phyloP scores from a whole-genome alignment of 257 asterid genomes.

The Scutellaria galericulata region DNA sequence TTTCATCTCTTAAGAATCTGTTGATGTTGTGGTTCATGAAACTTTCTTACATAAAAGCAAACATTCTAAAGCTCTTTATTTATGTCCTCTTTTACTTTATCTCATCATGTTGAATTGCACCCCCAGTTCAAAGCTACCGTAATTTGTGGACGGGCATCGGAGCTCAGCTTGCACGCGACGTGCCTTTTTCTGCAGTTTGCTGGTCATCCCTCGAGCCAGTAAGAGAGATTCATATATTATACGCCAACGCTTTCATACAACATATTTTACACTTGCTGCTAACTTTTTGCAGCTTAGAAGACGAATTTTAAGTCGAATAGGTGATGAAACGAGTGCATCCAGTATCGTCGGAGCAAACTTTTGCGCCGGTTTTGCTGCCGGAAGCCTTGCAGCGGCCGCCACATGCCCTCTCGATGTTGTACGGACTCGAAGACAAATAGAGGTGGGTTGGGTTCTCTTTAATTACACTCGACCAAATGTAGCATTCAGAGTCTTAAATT shows the following conservation, averaged over 20 bases:
- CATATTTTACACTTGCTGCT: conserved; percentile 28
- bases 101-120: conserved; percentile 1
- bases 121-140: conserved; percentile 72
- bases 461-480: too few relatives aligned
- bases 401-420: conserved; percentile 90
- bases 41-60: not conserved
- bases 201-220: conserved; percentile 93
- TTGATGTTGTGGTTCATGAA: not conserved
- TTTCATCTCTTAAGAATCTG: too few relatives aligned
- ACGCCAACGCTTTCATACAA: not conserved
- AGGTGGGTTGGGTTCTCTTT: conserved; percentile 54
- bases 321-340: conserved; percentile 52
- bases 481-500: too few relatives aligned
- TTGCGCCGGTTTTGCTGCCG: conserved; percentile 76
- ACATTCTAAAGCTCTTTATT: not conserved
- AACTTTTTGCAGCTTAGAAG: conserved; percentile 63
- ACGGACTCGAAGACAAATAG: conserved; percentile 82
- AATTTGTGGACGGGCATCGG: conserved; percentile 86
- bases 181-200: conserved; percentile 92
- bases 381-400: conserved; percentile 81
- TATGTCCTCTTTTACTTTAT: not conserved
- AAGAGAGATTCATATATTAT: conserved; percentile 28
- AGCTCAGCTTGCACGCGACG: conserved; percentile 91
- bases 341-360: conserved; percentile 75
- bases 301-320: conserved; percentile 56